Conservation (phyloP, 441 rosid species). For the Pelargonium fulgidum region DNA sequence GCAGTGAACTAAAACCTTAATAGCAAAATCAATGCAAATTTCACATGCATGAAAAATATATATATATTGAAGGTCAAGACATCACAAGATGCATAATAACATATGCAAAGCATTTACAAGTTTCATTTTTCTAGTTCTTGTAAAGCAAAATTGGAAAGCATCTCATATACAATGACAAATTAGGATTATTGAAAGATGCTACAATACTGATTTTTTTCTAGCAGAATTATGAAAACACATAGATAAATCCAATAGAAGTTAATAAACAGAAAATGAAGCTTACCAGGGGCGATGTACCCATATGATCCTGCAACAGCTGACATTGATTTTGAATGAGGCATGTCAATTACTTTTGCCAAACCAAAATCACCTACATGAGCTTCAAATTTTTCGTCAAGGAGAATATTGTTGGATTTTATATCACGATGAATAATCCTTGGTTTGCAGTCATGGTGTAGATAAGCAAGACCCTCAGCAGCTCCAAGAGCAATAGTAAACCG, state of each 20-base stretch:
- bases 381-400: slow-evolving; percentile 76
- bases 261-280: slow-evolving; percentile 20
- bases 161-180: too few species aligned
- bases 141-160: too few species aligned
- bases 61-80: neutral
- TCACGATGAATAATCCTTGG: slow-evolving; percentile 91
- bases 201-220: too few species aligned
- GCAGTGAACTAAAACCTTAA: neutral
- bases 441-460: slow-evolving; percentile 91
- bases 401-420: slow-evolving; percentile 85
- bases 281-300: slow-evolving; percentile 98
- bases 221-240: too few species aligned
- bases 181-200: too few species aligned
- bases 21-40: neutral
- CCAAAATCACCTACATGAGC: slow-evolving; percentile 99
- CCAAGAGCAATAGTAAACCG: slow-evolving; percentile 83
- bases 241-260: neutral
- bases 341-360: slow-evolving; percentile 86
- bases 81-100: neutral
- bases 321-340: slow-evolving; percentile 95
- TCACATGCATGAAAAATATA: neutral
- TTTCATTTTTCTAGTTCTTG: neutral
- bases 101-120: neutral
- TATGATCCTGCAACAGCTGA: slow-evolving; percentile 97
- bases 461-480: slow-evolving; percentile 96